Evolutionary conservation across 1,284 basidiomycete genomes (phyloP), one percentile per base, ranked within the genome.

Genomic region (Abortiporus biennis): DNA sequence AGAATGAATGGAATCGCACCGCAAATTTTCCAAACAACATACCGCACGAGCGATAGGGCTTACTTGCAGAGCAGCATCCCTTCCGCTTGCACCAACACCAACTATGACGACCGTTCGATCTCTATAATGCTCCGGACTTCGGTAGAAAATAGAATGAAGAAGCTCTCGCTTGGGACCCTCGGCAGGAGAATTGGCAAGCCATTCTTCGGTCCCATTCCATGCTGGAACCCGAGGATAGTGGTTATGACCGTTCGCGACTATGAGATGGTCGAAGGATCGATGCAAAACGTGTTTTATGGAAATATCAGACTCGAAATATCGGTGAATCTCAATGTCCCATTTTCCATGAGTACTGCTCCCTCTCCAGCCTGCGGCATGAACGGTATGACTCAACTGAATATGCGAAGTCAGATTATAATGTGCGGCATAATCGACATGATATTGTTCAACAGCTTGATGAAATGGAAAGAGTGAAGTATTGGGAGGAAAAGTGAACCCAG

Each of bases 101-200:
- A 79, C 69, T 9, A 79, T 65, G 4, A 80, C 50, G 0, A 79
- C 69, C 1, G 60, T 67, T 29, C 54, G 64, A 16, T 66, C 65
- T 17, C 48, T 45, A 50, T 71, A 78, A 6, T 51, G 57, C 33
- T 70, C 59, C 3, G 76, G 72, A 13, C 64, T 53, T 23, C 76
- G 69, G 52, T 76, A 78, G 54, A 67, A 78, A n/a, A 77, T 62
- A 2, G 74, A 72, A 53, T 79, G 76, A 16, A 72, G 27, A 2
- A 77, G 65, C 47, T 69, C 62, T 17, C 67, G 58, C 38, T 48
- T 47, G 2, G 53, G 52, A 3, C 43, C 42, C 6, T 59, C 61
- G 3, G 47, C 25, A 2, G 56, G 51, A 3, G 52, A 53, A 24
- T 53, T 56, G 11, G 49, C 54, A 11, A 76, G 50, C 77, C 77